phyloP scores from a whole-genome alignment of 2,329 filamentous ascomycete genomes.

The Diaporthe amygdali region DNA sequence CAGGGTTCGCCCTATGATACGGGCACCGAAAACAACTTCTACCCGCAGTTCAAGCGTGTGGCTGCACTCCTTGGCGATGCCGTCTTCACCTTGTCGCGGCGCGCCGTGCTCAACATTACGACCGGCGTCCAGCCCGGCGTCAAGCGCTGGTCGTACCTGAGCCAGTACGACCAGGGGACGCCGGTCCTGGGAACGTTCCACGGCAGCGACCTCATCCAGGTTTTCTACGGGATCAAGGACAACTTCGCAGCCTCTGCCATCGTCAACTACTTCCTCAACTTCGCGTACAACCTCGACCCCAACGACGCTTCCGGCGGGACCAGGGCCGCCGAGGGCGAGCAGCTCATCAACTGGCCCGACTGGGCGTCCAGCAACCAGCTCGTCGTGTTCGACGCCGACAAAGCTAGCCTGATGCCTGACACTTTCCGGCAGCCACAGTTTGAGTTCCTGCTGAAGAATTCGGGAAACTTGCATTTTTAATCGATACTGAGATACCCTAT shows the following conservation, averaged over 20 bases:
- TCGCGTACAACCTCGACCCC: constrained; percentile 73
- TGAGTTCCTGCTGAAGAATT: not conserved
- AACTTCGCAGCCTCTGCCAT: constrained; percentile 66
- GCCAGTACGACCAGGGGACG: constrained; percentile 73
- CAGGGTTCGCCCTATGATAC: constrained; percentile 77
- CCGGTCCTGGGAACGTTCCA: constrained; percentile 82
- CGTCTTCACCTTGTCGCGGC: constrained; percentile 74
- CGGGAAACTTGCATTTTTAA: not conserved
- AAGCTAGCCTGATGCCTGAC: not conserved
- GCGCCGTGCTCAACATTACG: constrained; percentile 62
- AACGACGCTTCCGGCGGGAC: constrained; percentile 55
- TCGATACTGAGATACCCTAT: not conserved
- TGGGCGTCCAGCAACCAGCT: constrained; percentile 34
- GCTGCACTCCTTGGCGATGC: constrained; percentile 78
- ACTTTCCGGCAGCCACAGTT: constrained; percentile 10
- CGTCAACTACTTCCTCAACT: constrained; percentile 74
- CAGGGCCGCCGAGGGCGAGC: not conserved
- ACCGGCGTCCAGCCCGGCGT: constrained; percentile 57
- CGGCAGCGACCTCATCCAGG: constrained; percentile 71
- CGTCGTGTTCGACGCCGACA: constrained; percentile 5
- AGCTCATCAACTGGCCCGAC: constrained; percentile 41
- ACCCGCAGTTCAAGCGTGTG: constrained; percentile 80
- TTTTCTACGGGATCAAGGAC: constrained; percentile 69
- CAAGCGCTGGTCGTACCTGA: constrained; percentile 76
- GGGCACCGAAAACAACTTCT: constrained; percentile 68